Evolutionary conservation across 2,329 filamentous ascomycete species (phyloP), one percentile per base, ranked within the genome.

Genomic region (Raffaelea ambrosiae): DNA sequence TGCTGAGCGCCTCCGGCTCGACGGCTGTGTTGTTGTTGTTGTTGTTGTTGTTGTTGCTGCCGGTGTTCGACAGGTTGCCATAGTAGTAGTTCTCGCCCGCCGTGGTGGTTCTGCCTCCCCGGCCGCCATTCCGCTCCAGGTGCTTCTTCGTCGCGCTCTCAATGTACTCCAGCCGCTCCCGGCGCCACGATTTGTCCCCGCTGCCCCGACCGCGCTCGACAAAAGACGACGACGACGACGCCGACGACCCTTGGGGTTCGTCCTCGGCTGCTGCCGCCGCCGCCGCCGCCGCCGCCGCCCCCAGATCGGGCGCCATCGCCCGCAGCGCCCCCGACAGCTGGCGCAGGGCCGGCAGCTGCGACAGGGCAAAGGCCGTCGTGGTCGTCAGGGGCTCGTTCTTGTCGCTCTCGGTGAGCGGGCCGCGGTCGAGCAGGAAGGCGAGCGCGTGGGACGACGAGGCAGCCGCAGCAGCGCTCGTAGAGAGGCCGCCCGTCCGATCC

Each of bases 271-370:
- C 40, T 29, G 26, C 53, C 51, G 43, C 44, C 23, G 48, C 46
- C 63, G n/a, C n/a, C n/a, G n/a, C n/a, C n/a, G n/a, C 51, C 48
- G 44, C 40, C 31, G 26, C 53, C 51, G 43, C 44, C 23, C 47
- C 46, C 63, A 94, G 67, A 50, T 83, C 80, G 0, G 86, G 81
- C 52, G 82, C 71, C 33, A 95, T 69, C 13, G 77, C 74, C 10
- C 79, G 72, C 43, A 95, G 70, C 8, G 70, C 70, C 4, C 64
- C 62, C 3, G 74, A 79, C 20, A 94, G 71, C 8, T 79, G 70
- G 50, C 86, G 81, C 41, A 98, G 71, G 1, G 88, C 81, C 23
- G 88, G 87, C 19, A 96, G 72, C 61, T 97, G 91, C 2, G 84
- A 86, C 19, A 94, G 73, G 1, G 87, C 82, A 63, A 96, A 95